Base-by-base conservation (phyloP, 345 rosid species). In the Capsella bursapastoris region DNA sequence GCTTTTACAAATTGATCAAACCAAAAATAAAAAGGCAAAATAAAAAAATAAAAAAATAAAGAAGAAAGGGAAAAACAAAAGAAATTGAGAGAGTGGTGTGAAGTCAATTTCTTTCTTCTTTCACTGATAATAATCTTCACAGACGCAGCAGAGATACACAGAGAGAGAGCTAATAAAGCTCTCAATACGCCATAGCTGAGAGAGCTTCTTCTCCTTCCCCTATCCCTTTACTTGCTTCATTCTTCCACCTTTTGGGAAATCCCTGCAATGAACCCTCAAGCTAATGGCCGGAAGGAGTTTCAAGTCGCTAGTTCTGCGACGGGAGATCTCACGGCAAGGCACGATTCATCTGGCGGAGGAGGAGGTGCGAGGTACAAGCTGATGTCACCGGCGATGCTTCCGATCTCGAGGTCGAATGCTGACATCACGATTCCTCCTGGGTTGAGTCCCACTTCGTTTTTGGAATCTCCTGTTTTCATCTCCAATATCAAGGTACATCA, bases 371-470 rank as follows among this genome's bases (percentile, higher is more conserved):
- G 97, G 85, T 96, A 96, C 78, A 90, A 85, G 90, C 86, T 96
- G 13, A 86, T 96, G 88, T 91, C 99, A 40, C 99, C 99, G 60
- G 96, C 98, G 16, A 96, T 88, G 91, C 89, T 96, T 43, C 98
- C 99, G 88, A 96, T 92, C 93, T 92, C 97, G 48, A 82, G 99
- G 82, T 83, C 93, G 7, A 57, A 22, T 22, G 25, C 88, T 40
- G 87, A 88, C 64, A 83, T 89, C 70, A 84, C 87, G 74, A 83
- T 90, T 81, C 96, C 97, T 64, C 93, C 97, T 8, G 96, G 94
- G 8, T 83, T 88, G 67, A 92, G 97, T 67, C 98, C 99, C 48
- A 87, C 99, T 6, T 90, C 99, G 49, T 92, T 90, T 74, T 64
- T 96, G 77, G 98, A 96, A 75, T 92, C 99, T 57, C 99, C 99